Conservation (phyloP, 1,284 basidiomycete genomes). For the Boletus coffeatus region DNA sequence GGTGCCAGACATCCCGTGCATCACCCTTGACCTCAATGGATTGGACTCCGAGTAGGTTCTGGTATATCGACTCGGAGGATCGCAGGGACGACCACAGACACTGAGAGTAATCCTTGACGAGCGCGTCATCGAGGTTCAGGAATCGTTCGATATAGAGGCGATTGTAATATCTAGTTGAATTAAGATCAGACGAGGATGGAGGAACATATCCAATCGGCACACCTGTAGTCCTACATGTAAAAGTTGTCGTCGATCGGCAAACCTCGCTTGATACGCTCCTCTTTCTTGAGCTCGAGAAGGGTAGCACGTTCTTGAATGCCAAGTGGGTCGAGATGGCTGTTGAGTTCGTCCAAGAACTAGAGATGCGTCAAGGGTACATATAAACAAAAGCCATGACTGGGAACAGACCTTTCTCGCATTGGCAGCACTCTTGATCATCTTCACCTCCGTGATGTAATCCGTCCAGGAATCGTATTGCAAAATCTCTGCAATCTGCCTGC, state of each 20-base stretch:
- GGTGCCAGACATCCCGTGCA: slow-evolving; percentile 50
- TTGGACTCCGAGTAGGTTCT: slow-evolving; percentile 57
- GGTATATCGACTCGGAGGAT: slow-evolving; percentile 67
- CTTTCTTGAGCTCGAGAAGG: slow-evolving; percentile 67
- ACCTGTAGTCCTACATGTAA: neutral
- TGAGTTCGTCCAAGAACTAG: slow-evolving; percentile 71
- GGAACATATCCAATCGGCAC: neutral
- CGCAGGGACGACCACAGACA: slow-evolving; percentile 69
- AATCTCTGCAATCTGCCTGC: slow-evolving; percentile 60
- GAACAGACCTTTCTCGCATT: slow-evolving; percentile 48
- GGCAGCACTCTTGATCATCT: slow-evolving; percentile 68
- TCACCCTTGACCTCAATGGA: slow-evolving; percentile 59
- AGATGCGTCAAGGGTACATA: neutral
- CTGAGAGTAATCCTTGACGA: slow-evolving; percentile 83
- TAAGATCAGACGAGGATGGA: neutral
- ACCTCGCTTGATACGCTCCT: slow-evolving; percentile 56
- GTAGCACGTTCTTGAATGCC: slow-evolving; percentile 59
- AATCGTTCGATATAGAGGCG: slow-evolving; percentile 61
- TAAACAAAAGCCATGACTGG: neutral
- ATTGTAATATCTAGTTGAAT: slow-evolving; percentile 51
- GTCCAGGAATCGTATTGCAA: slow-evolving; percentile 79
- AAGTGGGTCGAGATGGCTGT: slow-evolving; percentile 67
- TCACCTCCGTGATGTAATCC: slow-evolving; percentile 74
- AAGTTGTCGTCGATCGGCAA: slow-evolving; percentile 25
- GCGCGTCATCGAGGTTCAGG: slow-evolving; percentile 62